These are phyloP conservation scores for Candida ficus DNA, from an alignment of 805 yeast species.

Conservation along the genomic window DNA sequence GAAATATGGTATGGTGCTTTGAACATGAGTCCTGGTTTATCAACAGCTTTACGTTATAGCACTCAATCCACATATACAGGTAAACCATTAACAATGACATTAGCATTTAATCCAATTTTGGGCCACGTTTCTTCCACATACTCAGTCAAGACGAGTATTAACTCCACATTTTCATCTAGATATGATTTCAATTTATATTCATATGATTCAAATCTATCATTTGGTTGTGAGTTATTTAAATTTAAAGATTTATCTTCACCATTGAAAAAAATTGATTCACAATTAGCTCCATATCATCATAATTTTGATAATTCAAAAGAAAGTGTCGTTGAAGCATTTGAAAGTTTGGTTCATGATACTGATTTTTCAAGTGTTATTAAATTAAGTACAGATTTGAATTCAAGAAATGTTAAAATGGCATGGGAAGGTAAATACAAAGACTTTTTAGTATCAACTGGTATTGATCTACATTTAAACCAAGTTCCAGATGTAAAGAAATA, in stretches of 20 bases:
- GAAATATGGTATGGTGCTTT: slow-evolving; percentile 86
- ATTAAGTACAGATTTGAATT: slow-evolving; percentile 63
- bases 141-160: slow-evolving; percentile 71
- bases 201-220: slow-evolving; percentile 76
- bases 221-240: slow-evolving; percentile 85
- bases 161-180: slow-evolving; percentile 73
- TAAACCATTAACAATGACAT: slow-evolving; percentile 82
- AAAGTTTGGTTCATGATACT: slow-evolving; percentile 43
- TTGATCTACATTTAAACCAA: slow-evolving; percentile 40
- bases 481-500: slow-evolving; percentile 45
- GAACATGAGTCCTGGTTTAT: slow-evolving; percentile 84
- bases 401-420: slow-evolving; percentile 52
- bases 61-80: slow-evolving; percentile 84
- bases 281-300: slow-evolving; percentile 28
- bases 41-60: slow-evolving; percentile 79
- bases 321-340: slow-evolving; percentile 46
- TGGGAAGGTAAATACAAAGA: slow-evolving; percentile 91
- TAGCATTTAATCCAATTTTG: slow-evolving; percentile 81
- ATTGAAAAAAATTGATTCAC: slow-evolving; percentile 18
- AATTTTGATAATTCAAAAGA: slow-evolving; percentile 26
- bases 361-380: slow-evolving; percentile 69
- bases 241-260: slow-evolving; percentile 23
- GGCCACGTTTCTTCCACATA: slow-evolving; percentile 89
- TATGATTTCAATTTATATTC: slow-evolving; percentile 91
- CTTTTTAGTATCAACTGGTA: slow-evolving; percentile 73